Base-by-base conservation (phyloP, 805 yeast species). In the Clavispora fructus region DNA sequence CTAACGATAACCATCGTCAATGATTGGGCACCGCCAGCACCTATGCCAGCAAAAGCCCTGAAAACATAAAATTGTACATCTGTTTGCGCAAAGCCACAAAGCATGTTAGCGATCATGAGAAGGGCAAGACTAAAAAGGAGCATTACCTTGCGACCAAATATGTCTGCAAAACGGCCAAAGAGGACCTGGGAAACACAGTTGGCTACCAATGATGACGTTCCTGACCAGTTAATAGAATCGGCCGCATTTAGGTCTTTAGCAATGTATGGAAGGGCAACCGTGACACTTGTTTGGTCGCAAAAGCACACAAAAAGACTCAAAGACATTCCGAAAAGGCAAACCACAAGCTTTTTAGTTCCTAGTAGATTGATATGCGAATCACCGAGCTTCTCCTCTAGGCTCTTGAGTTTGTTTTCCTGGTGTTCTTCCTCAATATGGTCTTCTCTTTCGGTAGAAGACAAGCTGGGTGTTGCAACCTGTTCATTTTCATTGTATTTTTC, bases 171-270 rank as follows among this genome's bases (percentile, higher is more conserved):
- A 47, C 83, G 78, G 5, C 92, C 94, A 46, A 80, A 83, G 25
- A 86, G 60, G 0, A 89, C 91, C 63, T 85, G 91, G 61, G 84
- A 83, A 1, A 87, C 86, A 4, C 87, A 78, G 49, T 79, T 80
- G 1, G 91, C 82, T 27, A 87, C 64, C 29, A 87, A 67, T 45
- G 83, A 81, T 1, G 87, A 77, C 0, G 90, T 80, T 4, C 90
- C 89, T 3, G 85, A 83, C 91, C 92, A 85, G 40, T 78, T 71
- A 39, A 79, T 76, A 1, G 80, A 71, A 16, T 62, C 63, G 37
- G 68, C 64, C 2, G 80, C 78, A 41, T 75, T 46, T 40, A 79
- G 60, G 29, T 72, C 80, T 26, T 64, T 56, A 7, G 77, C 79
- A 32, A 79, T 78, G n/a, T 55, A 48, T 1, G 83, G 70, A 30